Base-by-base conservation (phyloP, 2,329 filamentous ascomycete genomes). In the Colletotrichum sp. region DNA sequence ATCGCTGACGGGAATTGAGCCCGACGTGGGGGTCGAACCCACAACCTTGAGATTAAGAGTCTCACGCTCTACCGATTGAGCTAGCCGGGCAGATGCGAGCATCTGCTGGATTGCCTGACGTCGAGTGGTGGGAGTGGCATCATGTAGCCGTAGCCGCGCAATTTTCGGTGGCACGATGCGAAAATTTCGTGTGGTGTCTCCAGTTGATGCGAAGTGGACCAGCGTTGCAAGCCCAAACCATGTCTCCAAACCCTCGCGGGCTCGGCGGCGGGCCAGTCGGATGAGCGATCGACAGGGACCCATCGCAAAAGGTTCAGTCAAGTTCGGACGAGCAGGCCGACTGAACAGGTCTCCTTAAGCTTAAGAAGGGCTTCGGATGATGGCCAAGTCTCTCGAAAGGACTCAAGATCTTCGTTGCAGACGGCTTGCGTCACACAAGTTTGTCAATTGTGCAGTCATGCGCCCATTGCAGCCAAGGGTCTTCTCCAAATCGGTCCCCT, bases 51-150 rank as follows among this genome's bases (percentile, higher is more conserved):
- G 68, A 75, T 71, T 90, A 90, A 90, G 92, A 93, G 92, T 93
- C 91, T 92, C 89, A 93, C 91, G 91, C 91, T 93, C 91, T 93
- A 93, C 90, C 90, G 90, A 92, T 92, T 92, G 90, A 92, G 90
- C 90, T 92, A 92, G 88, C 89, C 88, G 86, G 88, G 88, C 88
- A 66, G 67, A 74, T 60, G 59, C 32, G 34, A 44, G 15, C 63
- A 72, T 30, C 39, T 68, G 57, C 63, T 44, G 63, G 63, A 55
- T 66, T 49, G 52, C 52, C 5, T 10, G 15, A 2, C 4, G 2
- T 21, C 3, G 8, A 15, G 3, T 2, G 4, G 10, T 18, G 16
- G 9, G n/a, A 9, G 57, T 32, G 39, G 57, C 18, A 63, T 28
- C 2, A 68, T 52, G 34, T 55, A 24, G 44, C 44, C 32, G n/a